Base-by-base conservation (phyloP, 2,329 filamentous ascomycete species). In the Pseudocercospora eumusae region DNA sequence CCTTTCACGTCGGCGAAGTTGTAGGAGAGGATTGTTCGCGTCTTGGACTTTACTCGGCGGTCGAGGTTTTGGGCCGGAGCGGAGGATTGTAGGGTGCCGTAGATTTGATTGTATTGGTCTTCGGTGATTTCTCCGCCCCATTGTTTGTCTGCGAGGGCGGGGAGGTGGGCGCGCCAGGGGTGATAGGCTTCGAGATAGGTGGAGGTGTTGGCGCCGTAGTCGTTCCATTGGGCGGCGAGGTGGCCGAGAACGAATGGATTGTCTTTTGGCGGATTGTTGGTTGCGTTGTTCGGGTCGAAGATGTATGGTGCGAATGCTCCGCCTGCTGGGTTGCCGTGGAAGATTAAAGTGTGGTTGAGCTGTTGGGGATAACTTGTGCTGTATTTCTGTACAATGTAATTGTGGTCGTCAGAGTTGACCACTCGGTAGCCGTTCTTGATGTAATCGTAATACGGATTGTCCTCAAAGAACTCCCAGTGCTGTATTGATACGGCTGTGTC, bases 391-490 rank as follows among this genome's bases (percentile, higher is more conserved):
- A 83, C 81, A 27, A 82, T 75, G 66, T 84, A 82, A 65, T 81
- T 83, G 40, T 75, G 76, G 66, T 84, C 82, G 59, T 84, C 80
- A 0, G 82, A 83, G 68, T 85, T 85, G 40, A 85, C 75, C 4
- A 84, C 76, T 0, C 74, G 73, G 70, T 84, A 83, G 42, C 79
- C 79, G 45, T 81, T 78, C 9, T 75, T 56, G 57, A 74, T 79
- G 70, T 73, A 82, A 64, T 75, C 74, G 54, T 70, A 72, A 36
- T 80, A 73, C 0, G 83, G 81, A 57, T 84, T 79, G 2, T 81
- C 83, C 63, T 84, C 82, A 42, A 80, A 82, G 65, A 77, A 82
- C 49, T 81, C 80, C 83, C 82, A 85, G 67, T 86, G 84, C 69
- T 85, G 83, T 21, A 84, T 76, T 1, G 79, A 80, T 28, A 84